Conservation (phyloP, 2,329 filamentous ascomycete genomes). For the Penicillium palitans region DNA sequence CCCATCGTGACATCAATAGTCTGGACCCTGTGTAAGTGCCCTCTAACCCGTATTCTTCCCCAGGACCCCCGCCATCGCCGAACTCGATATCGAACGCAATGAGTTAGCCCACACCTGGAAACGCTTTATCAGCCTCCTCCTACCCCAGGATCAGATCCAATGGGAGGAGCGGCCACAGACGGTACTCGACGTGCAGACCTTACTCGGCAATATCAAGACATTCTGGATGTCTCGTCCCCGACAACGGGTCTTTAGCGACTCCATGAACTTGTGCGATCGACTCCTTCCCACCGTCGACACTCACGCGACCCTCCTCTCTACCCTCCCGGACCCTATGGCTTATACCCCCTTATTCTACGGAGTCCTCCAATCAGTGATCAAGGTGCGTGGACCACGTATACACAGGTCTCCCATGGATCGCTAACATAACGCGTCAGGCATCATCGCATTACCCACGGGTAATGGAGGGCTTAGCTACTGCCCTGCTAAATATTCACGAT, state of each 20-base stretch:
- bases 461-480: slow-evolving; percentile 36
- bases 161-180: slow-evolving; percentile 33
- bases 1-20: not conserved
- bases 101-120: slow-evolving; percentile 41
- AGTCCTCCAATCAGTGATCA: slow-evolving; percentile 39
- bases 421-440: slow-evolving; percentile 26
- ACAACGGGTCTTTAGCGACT: slow-evolving; percentile 28
- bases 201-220: slow-evolving; percentile 31
- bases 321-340: slow-evolving; percentile 29
- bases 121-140: slow-evolving; percentile 34
- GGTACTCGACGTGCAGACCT: slow-evolving; percentile 29
- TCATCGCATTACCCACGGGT: slow-evolving; percentile 37
- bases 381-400: slow-evolving; percentile 26
- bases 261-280: slow-evolving; percentile 29
- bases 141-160: slow-evolving; percentile 29
- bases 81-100: slow-evolving; percentile 42
- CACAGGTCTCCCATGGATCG: not conserved
- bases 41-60: not conserved
- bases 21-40: not conserved
- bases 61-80: slow-evolving; percentile 34
- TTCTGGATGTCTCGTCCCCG: slow-evolving; percentile 32
- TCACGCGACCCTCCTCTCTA: slow-evolving; percentile 29
- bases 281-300: slow-evolving; percentile 33
- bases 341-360: slow-evolving; percentile 38
- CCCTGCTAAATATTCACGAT: slow-evolving; percentile 36